Percentiles rank a stretch among this genome's conserved stretches.
Evolutionary conservation across 495 filamentous ascomycete genomes (phyloP).

Genomic region (Neurospora tetrasperma): DNA sequence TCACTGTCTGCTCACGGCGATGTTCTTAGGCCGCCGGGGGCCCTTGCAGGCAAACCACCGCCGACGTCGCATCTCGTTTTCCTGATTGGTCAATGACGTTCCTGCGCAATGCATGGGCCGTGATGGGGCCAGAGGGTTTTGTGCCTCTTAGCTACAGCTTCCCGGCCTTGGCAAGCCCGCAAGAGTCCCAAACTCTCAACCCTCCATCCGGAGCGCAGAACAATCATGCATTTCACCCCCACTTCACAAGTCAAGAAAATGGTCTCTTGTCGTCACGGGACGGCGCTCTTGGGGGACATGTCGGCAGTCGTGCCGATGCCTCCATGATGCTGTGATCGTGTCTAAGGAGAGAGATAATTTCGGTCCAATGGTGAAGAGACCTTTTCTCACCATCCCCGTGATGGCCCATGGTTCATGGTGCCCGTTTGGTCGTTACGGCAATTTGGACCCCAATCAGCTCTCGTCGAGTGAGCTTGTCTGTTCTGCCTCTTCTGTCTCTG

Average conservation of each 20-base stretch:
- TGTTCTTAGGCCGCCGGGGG: neutral
- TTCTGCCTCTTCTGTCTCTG: neutral
- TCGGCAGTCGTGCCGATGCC: neutral
- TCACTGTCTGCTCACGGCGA: neutral
- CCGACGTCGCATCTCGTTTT: neutral
- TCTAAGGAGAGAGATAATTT: neutral
- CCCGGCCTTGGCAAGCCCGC: conserved; percentile 1
- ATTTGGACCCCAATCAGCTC: conserved; percentile 12
- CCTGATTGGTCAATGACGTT: conserved; percentile 9
- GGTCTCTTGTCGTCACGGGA: conserved; percentile 1
- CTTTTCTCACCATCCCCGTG: neutral
- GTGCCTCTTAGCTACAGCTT: conserved; percentile 5
- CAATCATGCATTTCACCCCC: neutral
- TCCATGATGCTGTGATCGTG: neutral
- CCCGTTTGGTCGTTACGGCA: neutral
- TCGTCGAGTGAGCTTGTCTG: neutral
- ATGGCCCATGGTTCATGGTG: neutral
- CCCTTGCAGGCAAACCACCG: conserved; percentile 6
- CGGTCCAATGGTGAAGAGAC: neutral
- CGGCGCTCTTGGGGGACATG: neutral
- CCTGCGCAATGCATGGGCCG: conserved; percentile 7
- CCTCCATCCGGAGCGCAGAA: neutral
- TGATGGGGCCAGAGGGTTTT: neutral
- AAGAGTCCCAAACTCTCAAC: neutral
- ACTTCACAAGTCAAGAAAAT: neutral